Conservation (phyloP, 2,329 filamentous ascomycete species). For the Fusarium sublunatum region DNA sequence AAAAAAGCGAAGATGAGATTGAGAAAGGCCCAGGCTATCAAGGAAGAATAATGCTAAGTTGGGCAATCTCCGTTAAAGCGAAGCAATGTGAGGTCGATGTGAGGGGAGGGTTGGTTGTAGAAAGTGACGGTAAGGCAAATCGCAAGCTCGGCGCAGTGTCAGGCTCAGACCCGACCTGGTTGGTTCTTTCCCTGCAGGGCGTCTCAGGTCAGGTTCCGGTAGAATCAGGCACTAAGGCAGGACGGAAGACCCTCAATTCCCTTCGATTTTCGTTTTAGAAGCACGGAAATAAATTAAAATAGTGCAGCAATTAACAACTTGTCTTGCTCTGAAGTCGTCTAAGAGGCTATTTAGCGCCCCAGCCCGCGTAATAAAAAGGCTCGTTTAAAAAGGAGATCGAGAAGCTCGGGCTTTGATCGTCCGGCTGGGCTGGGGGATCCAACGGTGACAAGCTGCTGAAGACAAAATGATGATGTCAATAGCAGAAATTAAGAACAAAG, state of each 20-base stretch:
- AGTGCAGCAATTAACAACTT: constrained; percentile 8
- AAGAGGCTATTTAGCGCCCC: constrained; percentile 24
- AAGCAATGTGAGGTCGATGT: constrained; percentile 30
- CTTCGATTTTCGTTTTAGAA: constrained; percentile 15
- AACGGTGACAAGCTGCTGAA: constrained; percentile 19
- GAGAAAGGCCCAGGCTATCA: constrained; percentile 17
- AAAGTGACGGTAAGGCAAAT: constrained; percentile 29
- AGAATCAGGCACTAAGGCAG: constrained; percentile 39
- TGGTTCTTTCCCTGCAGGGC: constrained; percentile 29
- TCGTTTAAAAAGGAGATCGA: constrained; percentile 31
- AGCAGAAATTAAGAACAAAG: not conserved
- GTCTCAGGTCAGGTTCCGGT: constrained; percentile 34
- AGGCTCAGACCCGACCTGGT: constrained; percentile 33
- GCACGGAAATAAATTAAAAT: constrained; percentile 8
- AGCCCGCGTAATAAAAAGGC: constrained; percentile 32
- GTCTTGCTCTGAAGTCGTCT: constrained; percentile 6
- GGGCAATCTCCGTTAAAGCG: constrained; percentile 17
- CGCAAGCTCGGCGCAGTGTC: constrained; percentile 32
- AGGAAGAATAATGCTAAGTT: constrained; percentile 16
- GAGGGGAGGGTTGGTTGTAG: constrained; percentile 37
- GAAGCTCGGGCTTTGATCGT: constrained; percentile 23
- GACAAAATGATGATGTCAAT: constrained; percentile 20
- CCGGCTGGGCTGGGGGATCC: not conserved
- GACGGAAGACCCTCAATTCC: constrained; percentile 11
- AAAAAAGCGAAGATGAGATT: constrained; percentile 2